Conservation (phyloP, 257 asterid species). For the Solanum sparsipilum region DNA sequence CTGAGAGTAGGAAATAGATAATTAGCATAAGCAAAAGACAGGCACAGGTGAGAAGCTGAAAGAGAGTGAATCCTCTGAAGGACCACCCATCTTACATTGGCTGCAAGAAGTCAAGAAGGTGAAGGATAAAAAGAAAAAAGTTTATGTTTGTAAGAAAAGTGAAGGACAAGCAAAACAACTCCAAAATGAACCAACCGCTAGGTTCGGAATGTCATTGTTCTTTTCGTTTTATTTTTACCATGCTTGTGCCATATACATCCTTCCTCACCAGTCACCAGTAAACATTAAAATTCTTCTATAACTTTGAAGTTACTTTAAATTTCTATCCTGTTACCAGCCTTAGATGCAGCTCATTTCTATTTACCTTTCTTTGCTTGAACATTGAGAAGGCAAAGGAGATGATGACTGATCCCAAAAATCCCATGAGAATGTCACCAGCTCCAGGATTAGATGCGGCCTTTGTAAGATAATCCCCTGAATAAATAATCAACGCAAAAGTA, state of each 20-base stretch:
- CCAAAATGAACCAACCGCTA: background rate
- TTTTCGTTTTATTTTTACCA: background rate
- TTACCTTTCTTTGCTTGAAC: slow-evolving; percentile 97
- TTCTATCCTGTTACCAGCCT: background rate
- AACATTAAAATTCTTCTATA: background rate
- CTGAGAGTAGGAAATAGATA: slow-evolving; percentile 18
- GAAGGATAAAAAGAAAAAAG: background rate
- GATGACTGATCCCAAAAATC: slow-evolving; percentile 90
- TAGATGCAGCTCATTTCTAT: background rate
- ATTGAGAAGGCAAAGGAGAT: slow-evolving; percentile 95
- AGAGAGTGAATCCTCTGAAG: background rate
- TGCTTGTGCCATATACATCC: background rate
- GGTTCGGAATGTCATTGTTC: background rate
- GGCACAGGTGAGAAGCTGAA: background rate
- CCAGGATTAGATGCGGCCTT: slow-evolving; percentile 86
- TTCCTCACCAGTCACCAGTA: background rate
- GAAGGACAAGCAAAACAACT: background rate
- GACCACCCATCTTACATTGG: background rate
- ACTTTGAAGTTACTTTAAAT: background rate
- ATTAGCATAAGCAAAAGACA: background rate
- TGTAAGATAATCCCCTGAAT: slow-evolving; percentile 75
- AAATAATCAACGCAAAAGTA: background rate
- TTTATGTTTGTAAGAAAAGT: background rate
- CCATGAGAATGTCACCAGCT: slow-evolving; percentile 93
- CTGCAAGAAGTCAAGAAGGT: background rate